Evolutionary conservation across 257 asterid species (phyloP).

Genomic region (Solanum pinnatisectum): DNA sequence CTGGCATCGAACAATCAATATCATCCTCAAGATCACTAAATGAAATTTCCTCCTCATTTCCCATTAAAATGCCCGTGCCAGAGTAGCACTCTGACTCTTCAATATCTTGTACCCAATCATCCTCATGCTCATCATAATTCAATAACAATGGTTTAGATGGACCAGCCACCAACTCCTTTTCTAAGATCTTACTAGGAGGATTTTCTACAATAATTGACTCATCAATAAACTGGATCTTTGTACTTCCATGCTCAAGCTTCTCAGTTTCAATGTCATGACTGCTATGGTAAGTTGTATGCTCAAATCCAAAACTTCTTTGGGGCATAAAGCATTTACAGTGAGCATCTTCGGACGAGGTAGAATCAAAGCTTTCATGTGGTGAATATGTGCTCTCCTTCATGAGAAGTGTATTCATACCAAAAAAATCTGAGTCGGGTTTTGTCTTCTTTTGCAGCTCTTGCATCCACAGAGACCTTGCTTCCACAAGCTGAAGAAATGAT

Average conservation of each 20-base stretch:
- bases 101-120: conserved; percentile 78
- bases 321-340: conserved; percentile 16
- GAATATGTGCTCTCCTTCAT: conserved; percentile 33
- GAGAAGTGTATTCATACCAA: conserved; percentile 28
- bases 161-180: conserved; percentile 35
- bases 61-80: conserved; percentile 12
- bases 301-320: conserved; percentile 19
- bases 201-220: conserved; percentile 53
- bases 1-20: conserved; percentile 46
- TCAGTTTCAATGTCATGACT: conserved; percentile 32
- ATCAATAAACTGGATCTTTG: conserved; percentile 46
- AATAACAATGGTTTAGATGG: conserved; percentile 26
- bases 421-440: conserved; percentile 47
- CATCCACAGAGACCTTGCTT: conserved; percentile 89
- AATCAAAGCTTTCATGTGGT: conserved; percentile 25
- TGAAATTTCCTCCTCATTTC: conserved; percentile 79
- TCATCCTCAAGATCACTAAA: conserved; percentile 96
- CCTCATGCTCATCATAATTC: conserved; percentile 41
- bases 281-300: conserved; percentile 19
- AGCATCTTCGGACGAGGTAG: conserved; percentile 25
- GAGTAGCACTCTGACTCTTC: conserved; percentile 58
- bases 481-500: conserved; percentile 39
- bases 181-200: conserved; percentile 22
- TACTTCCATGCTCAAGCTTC: conserved; percentile 27
- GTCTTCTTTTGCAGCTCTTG: conserved; percentile 64